Base-by-base conservation (phyloP, 108 stramenopile species). In the Hondaea fermentalgiana region DNA sequence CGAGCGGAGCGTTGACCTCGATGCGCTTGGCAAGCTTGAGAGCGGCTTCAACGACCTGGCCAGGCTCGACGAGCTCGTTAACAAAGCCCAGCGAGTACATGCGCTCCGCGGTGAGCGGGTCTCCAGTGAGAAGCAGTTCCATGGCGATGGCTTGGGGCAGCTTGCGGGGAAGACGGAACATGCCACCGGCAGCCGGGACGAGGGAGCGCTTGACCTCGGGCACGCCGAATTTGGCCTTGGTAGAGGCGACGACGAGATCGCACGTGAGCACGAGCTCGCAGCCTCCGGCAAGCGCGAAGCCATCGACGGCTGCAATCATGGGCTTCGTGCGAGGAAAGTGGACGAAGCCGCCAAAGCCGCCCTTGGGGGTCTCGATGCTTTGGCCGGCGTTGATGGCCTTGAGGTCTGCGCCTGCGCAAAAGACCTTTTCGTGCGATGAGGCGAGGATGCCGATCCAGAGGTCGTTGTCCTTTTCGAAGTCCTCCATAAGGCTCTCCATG, bases 321-420 rank as follows among this genome's bases (percentile, higher is more conserved):
- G 76, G 76, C 76, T 83, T 83, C 6, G 45, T 21, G 51, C 76
- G 76, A 53, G 76, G 76, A 35, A 83, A 83, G 28, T 35, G 76
- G 12, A 83, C 76, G 5, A 83, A 53, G 76, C 76, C 76, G 19
- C 49, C 76, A 35, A 83, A 83, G n/a, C 76, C 76, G 76, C 76
- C 76, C 51, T 83, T 83, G 43, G 44, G 19, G 49, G 76, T 83
- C 49, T 47, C 45, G 51, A 83, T 83, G 51, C n/a, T 83, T 3
- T 83, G 49, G 3, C 76, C 76, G n/a, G 45, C 51, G 49, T 47
- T 53, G 51, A 83, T 83, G 25, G 76, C 76, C 76, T 83, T 83
- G n/a, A 83, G 51, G 76, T 83, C 76, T 6, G 76, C 76, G 45
- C 76, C 76, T 23, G 76, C 76, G 76, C 76, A 83, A 83, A 83